Evolutionary conservation across 2,329 filamentous ascomycete species (phyloP), one percentile per base, ranked within the genome.

Genomic region (Aspergillus fructus): DNA sequence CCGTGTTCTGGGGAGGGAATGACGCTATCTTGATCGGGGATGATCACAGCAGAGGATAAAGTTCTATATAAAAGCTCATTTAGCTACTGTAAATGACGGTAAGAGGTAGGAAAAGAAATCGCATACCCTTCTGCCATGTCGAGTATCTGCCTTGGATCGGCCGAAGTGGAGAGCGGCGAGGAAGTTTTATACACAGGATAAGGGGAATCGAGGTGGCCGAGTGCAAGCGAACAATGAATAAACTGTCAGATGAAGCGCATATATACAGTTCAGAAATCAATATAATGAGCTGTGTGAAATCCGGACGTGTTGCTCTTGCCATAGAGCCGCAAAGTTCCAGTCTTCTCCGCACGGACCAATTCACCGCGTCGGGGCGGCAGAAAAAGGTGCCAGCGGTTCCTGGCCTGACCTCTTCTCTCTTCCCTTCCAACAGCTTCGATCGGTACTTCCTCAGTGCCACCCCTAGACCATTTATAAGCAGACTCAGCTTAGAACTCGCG

Each of bases 11-110:
- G 73, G 55, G 74, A 66, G 56, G 66, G 45, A 52, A 50, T 47
- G 53, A 64, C 8, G 15, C 55, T 59, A 11, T 70, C 67, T 52
- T 74, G 65, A 11, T 82, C 81, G 34, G 82, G 82, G 17, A 84
- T 64, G 39, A 82, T 76, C 56, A 84, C 82, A 52, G 80, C 81
- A 13, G 82, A 84, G 34, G 81, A 80, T 64, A 84, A 79, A 53
- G 64, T 65, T 41, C 69, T 71, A 49, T 41, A 19, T 15, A 15
- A 34, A 30, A 27, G 2, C 11, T 45, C 17, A 45, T 27, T 58
- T 30, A 58, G 45, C 23, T 49, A 42, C 7, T 41, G 23, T 37
- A 34, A 21, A n/a, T 41, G 24, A 41, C 8, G 49, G 30, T 39
- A 23, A 49, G 51, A 45, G 13, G 15, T 15, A 8, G 39, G 23